A percentile compares a stretch with the other conserved stretches of the same genome.
These are phyloP conservation scores for Aspergillus uvarum DNA, from an alignment of 2,329 filamentous ascomycete species.

Conservation along the genomic window DNA sequence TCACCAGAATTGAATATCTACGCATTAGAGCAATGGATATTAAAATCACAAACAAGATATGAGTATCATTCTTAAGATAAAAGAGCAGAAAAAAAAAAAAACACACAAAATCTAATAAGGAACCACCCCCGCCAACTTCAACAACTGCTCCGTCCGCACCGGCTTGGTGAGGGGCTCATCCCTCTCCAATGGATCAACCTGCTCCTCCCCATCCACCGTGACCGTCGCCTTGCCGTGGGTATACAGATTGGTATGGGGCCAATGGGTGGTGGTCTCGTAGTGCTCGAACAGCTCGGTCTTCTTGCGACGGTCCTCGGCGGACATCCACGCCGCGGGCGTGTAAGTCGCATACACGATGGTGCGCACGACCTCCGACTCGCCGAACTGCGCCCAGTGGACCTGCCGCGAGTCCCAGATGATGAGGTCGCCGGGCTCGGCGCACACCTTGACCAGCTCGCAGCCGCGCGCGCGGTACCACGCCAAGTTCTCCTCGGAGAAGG, in stretches of 20 bases:
- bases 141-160: background rate
- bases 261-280: constrained; percentile 1
- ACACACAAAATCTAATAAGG: background rate
- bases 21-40: too few relatives aligned
- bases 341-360: constrained; percentile 3
- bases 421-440: constrained; percentile 1
- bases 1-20: too few relatives aligned
- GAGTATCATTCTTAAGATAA: background rate
- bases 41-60: background rate
- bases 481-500: background rate
- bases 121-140: constrained; percentile 2
- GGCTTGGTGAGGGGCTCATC: constrained; percentile 5
- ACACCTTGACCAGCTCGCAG: constrained; percentile 5
- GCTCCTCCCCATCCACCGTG: background rate
- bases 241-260: constrained; percentile 3
- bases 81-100: background rate
- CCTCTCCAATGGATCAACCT: constrained; percentile 1
- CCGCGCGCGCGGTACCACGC: constrained; percentile 1
- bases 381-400: constrained; percentile 6
- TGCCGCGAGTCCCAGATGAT: constrained; percentile 7
- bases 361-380: constrained; percentile 1
- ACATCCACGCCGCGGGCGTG: constrained; percentile 3
- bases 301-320: background rate
- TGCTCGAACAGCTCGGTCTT: constrained; percentile 1
- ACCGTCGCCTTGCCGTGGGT: constrained; percentile 4